Evolutionary conservation across 768 basidiomycete genomes (phyloP).

Genomic region (Trametes gibbosa): DNA sequence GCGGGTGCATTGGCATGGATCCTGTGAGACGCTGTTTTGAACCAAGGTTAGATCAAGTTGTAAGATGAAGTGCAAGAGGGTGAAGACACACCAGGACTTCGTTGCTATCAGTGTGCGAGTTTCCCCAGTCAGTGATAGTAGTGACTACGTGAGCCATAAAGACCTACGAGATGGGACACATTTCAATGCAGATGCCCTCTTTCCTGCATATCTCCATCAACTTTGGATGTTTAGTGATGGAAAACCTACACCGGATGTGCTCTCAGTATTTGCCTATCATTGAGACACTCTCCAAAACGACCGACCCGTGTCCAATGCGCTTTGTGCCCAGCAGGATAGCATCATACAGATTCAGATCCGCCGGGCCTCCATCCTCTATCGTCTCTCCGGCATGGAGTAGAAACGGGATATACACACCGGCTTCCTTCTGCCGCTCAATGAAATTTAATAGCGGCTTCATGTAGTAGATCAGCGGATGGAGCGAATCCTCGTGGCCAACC

Average conservation of each 20-base stretch:
- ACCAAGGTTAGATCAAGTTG: not conserved
- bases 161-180: constrained; percentile 79
- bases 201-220: constrained; percentile 67
- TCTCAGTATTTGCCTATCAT: not conserved
- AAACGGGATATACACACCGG: constrained; percentile 67
- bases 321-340: constrained; percentile 76
- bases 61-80: not conserved
- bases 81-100: constrained; percentile 56
- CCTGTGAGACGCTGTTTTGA: constrained; percentile 60
- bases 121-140: not conserved
- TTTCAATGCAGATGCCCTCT: constrained; percentile 62
- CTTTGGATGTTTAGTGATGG: constrained; percentile 73
- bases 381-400: constrained; percentile 83
- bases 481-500: constrained; percentile 69
- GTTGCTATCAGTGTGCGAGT: constrained; percentile 44
- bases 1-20: constrained; percentile 78
- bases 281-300: not conserved
- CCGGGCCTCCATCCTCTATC: constrained; percentile 67
- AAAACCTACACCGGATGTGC: constrained; percentile 47
- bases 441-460: constrained; percentile 59
- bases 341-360: constrained; percentile 75
- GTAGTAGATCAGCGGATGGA: constrained; percentile 61
- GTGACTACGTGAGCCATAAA: not conserved
- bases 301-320: constrained; percentile 78
- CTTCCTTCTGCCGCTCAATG: constrained; percentile 51